phyloP scores from a whole-genome alignment of 176 grass and related monocot species.

The Oryza glaberrima region DNA sequence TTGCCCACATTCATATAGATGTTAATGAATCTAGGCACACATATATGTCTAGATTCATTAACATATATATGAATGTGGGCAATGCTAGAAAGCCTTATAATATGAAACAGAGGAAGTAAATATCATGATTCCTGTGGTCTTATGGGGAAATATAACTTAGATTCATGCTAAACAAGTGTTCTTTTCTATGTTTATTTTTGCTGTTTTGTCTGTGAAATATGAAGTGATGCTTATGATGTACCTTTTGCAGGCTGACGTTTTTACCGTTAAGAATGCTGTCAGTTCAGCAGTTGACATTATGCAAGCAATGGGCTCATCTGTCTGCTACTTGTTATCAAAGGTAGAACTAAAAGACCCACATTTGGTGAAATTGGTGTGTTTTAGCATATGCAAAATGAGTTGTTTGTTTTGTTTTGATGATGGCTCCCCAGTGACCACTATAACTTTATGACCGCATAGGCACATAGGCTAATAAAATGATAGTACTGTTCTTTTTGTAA shows the following conservation, averaged over 20 bases:
- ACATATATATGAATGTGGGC: no score
- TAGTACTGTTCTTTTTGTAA: not conserved
- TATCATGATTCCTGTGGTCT: conserved; percentile 3
- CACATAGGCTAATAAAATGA: conserved; percentile 4
- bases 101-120: not conserved
- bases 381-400: not conserved
- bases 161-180: conserved; percentile 33
- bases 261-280: conserved; percentile 86
- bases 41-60: no score
- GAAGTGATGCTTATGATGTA: conserved; percentile 18
- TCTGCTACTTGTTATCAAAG: conserved; percentile 89
- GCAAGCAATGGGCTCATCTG: conserved; percentile 85
- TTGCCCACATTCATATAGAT: no score
- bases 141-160: not conserved
- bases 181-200: conserved; percentile 15
- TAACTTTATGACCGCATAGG: not conserved
- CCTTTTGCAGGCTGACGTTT: conserved; percentile 73
- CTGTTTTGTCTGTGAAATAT: conserved; percentile 42
- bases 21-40: no score
- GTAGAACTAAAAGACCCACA: conserved; percentile 39
- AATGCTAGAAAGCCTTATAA: no score
- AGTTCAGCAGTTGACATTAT: conserved; percentile 96
- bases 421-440: not conserved
- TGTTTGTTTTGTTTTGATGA: conserved; percentile 22
- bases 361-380: conserved; percentile 24